Evolutionary conservation across 2,329 filamentous ascomycete genomes (phyloP), one percentile per base, ranked within the genome.

Genomic region (Ilyonectria destructans): DNA sequence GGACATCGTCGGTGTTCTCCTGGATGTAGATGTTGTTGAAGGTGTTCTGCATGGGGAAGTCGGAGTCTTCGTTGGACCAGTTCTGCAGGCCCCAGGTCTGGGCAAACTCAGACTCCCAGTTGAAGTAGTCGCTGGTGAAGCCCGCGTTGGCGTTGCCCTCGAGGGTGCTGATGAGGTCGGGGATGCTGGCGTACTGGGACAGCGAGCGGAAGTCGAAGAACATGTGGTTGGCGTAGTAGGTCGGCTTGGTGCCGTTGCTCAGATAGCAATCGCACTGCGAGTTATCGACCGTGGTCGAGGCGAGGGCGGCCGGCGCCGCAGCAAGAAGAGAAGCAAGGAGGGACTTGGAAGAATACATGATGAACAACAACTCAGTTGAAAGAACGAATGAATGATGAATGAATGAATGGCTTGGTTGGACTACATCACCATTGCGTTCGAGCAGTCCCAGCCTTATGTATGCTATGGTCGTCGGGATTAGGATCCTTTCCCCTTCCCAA

Each of bases 21-120:
- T 85, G 82, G 56, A 87, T 82, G 75, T 86, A 87, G 31, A 84
- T 40, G 60, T 84, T 84, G 71, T 79, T 83, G 45, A 76, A 77
- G 1, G 81, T 80, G 67, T 83, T 81, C 54, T 79, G 70, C 77
- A 81, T 82, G 1, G 73, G 69, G 1, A 82, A 77, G 2, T 75
- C 76, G n/a, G 80, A 73, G 17, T 74, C 72, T 17, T 75, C 78
- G 51, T 82, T 83, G 69, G 77, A 75, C 82, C 82, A 85, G 43
- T 71, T 80, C 69, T 81, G 79, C 0, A 80, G 63, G 19, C 75
- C 71, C 82, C 82, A 84, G 29, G 77, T 75, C 58, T 77, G 67
- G 7, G 74, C 71, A 70, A 80, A 85, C 1, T 75, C 69, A 13
- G 70, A 70, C 4, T 72, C 59, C 37, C 74, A 74, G 45, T 65